Percentiles rank a stretch among this genome's conserved stretches.
Conservation (phyloP, 192 early-diverging fungal genomes). For the Linnemannia zychae region DNA sequence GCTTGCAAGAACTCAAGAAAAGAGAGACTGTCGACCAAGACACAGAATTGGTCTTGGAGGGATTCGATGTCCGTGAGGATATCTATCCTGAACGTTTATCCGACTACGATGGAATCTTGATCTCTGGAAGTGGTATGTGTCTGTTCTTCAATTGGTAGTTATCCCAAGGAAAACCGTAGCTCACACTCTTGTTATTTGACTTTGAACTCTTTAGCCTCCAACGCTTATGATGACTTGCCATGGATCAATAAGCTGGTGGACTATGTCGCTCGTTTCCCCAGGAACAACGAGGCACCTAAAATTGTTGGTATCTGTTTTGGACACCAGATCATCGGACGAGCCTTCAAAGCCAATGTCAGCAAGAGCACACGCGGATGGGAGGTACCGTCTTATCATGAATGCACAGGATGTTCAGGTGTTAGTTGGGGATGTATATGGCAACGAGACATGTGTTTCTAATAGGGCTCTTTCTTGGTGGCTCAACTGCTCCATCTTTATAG, state of each 20-base stretch:
- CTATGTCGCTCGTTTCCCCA: constrained; percentile 62
- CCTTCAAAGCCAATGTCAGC: constrained; percentile 67
- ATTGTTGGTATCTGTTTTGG: constrained; percentile 87
- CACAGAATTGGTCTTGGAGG: constrained; percentile 55
- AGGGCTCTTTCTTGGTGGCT: neutral
- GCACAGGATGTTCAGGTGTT: neutral
- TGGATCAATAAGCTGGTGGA: constrained; percentile 76
- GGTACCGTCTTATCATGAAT: constrained; percentile 49
- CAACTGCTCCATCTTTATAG: constrained; percentile 27
- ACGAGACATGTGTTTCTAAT: neutral
- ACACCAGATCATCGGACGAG: constrained; percentile 84
- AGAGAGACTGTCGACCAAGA: constrained; percentile 19
- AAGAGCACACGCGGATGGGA: constrained; percentile 83
- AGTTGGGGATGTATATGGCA: neutral
- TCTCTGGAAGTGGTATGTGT: constrained; percentile 67
- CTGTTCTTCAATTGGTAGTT: neutral
- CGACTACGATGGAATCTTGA: constrained; percentile 65
- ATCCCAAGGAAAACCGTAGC: neutral
- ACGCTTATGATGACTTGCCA: constrained; percentile 72
- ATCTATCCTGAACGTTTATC: constrained; percentile 45
- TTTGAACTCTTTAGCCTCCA: constrained; percentile 45
- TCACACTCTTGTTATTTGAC: no score
- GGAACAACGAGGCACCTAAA: constrained; percentile 37
- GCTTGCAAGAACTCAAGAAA: constrained; percentile 36
- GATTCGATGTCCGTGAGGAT: constrained; percentile 57